Evolutionary conservation across 768 basidiomycete genomes (phyloP).

Genomic region (Hebeloma cylindrosporum): DNA sequence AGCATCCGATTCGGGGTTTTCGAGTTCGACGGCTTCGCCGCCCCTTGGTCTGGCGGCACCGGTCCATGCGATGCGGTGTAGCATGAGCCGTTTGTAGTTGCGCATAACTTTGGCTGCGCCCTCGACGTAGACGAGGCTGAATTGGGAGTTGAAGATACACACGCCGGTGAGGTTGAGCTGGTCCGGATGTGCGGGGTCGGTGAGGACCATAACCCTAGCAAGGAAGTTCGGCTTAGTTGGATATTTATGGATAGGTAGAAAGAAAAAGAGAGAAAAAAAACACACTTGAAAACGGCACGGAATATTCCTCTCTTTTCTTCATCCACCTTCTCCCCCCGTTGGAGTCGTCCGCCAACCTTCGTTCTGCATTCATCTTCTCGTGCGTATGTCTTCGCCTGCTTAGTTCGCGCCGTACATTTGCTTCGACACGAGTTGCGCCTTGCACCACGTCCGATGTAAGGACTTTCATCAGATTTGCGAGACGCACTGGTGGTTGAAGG

Average conservation of each 20-base stretch:
- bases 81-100: constrained; percentile 85
- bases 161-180: constrained; percentile 85
- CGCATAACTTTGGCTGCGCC: constrained; percentile 84
- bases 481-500: constrained; percentile 68
- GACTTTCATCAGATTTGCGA: constrained; percentile 97
- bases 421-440: constrained; percentile 97
- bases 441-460: constrained; percentile 94
- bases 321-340: constrained; percentile 82
- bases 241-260: background rate
- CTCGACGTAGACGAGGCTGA: constrained; percentile 92
- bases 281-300: constrained; percentile 91
- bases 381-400: constrained; percentile 86
- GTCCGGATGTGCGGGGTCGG: constrained; percentile 91
- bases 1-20: constrained; percentile 45
- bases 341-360: constrained; percentile 91
- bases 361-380: constrained; percentile 90
- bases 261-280: constrained; percentile 19
- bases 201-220: constrained; percentile 78
- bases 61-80: constrained; percentile 90
- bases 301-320: constrained; percentile 84
- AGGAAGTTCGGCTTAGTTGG: background rate
- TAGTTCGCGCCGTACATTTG: constrained; percentile 91
- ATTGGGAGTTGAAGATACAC: constrained; percentile 87
- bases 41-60: constrained; percentile 82
- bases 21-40: constrained; percentile 68